phyloP scores from a whole-genome alignment of 1,139 yeast species.

The Taphrina betulina region DNA sequence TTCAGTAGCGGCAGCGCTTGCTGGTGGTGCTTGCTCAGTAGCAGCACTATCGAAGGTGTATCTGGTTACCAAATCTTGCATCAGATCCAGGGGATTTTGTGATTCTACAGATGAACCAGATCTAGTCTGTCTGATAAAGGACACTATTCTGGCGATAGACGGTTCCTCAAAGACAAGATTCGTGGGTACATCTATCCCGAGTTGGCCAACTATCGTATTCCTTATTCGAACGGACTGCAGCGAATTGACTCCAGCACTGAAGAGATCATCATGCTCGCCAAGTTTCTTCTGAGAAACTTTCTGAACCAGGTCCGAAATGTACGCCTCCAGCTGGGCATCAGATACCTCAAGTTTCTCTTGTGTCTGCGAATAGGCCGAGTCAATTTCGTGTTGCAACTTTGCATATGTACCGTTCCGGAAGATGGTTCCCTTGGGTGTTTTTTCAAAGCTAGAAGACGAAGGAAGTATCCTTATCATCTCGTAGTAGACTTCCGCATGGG shows the following conservation, averaged over 20 bases:
- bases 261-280: conserved; percentile 34
- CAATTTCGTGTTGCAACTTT: conserved; percentile 34
- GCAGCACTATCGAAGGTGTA: conserved; percentile 12
- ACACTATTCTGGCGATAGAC: conserved; percentile 22
- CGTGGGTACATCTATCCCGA: conserved; percentile 8
- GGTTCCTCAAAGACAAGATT: conserved; percentile 36
- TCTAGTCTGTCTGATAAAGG: conserved; percentile 7
- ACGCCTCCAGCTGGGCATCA: conserved; percentile 19
- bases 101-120: background rate
- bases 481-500: conserved; percentile 33
- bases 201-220: conserved; percentile 7
- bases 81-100: conserved; percentile 11
- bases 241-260: conserved; percentile 35
- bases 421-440: conserved; percentile 37
- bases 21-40: background rate
- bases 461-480: conserved; percentile 34
- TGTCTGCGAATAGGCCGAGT: conserved; percentile 23
- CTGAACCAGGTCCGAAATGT: conserved; percentile 7
- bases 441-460: conserved; percentile 33
- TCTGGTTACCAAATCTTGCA: conserved; percentile 33
- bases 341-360: conserved; percentile 29
- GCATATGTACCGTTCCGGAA: conserved; percentile 36
- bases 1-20: conserved; percentile 1
- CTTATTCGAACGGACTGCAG: conserved; percentile 17
- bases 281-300: conserved; percentile 14